These are phyloP conservation scores for Paramecium pentaurelia DNA, from an alignment of 73 alveolate species.

Conservation along the genomic window DNA sequence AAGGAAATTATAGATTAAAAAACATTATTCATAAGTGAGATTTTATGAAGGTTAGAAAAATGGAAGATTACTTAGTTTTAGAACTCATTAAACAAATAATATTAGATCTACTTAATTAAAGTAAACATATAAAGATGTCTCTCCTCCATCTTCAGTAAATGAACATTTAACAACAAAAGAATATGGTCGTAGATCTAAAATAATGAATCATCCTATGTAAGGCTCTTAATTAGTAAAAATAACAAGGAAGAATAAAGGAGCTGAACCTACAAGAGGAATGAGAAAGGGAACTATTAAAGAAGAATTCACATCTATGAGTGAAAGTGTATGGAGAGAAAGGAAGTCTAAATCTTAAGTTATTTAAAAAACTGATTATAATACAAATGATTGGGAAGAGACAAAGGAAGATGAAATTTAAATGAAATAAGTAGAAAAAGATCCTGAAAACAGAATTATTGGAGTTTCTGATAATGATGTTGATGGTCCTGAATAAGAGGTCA, in stretches of 20 bases:
- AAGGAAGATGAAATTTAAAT: slow-evolving; percentile 21
- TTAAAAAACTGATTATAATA: neutral
- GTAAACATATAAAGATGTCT: neutral
- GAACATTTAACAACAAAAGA: neutral
- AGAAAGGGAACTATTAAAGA: neutral
- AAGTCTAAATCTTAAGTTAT: neutral
- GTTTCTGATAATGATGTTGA: slow-evolving; percentile 2
- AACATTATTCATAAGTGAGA: neutral
- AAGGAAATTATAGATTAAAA: neutral
- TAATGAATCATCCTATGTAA: neutral
- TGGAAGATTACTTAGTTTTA: neutral
- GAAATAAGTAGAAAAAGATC: slow-evolving; percentile 1
- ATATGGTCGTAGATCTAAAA: neutral
- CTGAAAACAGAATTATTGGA: slow-evolving; percentile 41
- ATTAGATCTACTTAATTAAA: neutral
- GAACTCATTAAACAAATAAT: neutral
- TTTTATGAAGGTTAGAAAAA: neutral
- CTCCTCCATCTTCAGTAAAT: neutral
- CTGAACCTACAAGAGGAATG: neutral
- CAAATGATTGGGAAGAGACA: slow-evolving; percentile 3
- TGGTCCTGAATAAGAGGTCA: neutral
- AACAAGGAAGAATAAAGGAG: neutral
- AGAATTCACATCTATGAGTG: neutral
- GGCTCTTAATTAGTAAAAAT: neutral
- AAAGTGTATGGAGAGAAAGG: neutral